Evolutionary conservation across 306 rosid species (phyloP), one percentile per base, ranked within the genome.

Genomic region (Geum urbanum): DNA sequence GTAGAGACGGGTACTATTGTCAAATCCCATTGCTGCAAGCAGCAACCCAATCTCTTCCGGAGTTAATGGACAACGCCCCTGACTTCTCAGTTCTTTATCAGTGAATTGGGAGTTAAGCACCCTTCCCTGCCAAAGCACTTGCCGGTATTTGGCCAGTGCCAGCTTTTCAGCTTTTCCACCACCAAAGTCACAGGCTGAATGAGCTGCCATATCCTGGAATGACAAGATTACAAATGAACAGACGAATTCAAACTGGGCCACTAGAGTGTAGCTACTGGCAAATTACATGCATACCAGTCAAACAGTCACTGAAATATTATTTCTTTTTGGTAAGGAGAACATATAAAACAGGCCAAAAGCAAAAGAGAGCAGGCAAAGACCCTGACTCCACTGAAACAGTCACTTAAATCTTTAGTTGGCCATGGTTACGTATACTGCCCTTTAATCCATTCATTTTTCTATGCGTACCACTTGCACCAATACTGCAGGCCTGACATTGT

Each of bases 181-280:
- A 20, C 99, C 99, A 69, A 95, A 95, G 80, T 95, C 99, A 40
- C 99, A 95, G 72, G 99, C 99, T 18, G 99, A 95, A 86, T 95
- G 99, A 8, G 99, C 99, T 37, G 99, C 99, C 99, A 95, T 95
- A 81, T 95, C 99, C 99, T 95, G 86, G 48, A 37, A 48, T 4
- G 35, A 68, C 22, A 32, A 53, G 18, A 45, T 19, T 56, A 9
- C 37, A 55, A 50, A 46, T 43, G 57, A 72, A 43, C 39, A 52
- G 22, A 62, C 6, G 9, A 44, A 13, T 7, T 2, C 14, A 3
- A 47, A 20, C 1, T n/a, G n/a, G 11, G 3, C 13, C 6, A 71
- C 18, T 7, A 9, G 14, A 39, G 46, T 32, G n/a, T 46, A 71
- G 20, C 59, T 45, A 59, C 10, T 27, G 48, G 43, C 9, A 61